Conservation (phyloP, 2,329 filamentous ascomycete genomes). For the Talaromyces atroroseus region DNA sequence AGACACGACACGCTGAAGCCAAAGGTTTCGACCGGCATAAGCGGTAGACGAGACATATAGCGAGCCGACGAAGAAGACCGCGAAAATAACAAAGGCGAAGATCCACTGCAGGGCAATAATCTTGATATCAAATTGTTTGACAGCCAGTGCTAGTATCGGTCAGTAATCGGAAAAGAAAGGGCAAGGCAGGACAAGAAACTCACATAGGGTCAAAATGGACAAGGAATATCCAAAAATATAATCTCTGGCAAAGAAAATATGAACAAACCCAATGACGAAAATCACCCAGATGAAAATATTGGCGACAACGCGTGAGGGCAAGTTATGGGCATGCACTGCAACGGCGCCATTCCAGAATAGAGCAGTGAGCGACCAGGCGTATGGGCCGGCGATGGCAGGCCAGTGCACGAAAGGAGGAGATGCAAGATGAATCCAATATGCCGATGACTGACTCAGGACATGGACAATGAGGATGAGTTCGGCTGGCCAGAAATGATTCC, state of each 20-base stretch:
- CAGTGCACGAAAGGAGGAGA: constrained; percentile 71
- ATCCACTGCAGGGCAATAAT: constrained; percentile 83
- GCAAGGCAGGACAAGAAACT: constrained; percentile 23
- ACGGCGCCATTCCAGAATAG: constrained; percentile 87
- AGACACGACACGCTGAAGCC: constrained; percentile 28
- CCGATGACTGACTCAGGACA: constrained; percentile 69
- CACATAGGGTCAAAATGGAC: constrained; percentile 65
- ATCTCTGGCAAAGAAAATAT: constrained; percentile 68
- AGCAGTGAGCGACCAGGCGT: constrained; percentile 81
- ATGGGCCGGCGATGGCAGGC: constrained; percentile 67
- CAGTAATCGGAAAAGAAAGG: neutral
- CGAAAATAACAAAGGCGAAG: constrained; percentile 81
- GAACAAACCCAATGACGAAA: constrained; percentile 69
- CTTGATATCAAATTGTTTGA: constrained; percentile 69
- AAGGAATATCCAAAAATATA: constrained; percentile 74
- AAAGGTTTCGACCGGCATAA: constrained; percentile 31
- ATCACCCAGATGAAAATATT: constrained; percentile 87
- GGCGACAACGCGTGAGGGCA: constrained; percentile 71
- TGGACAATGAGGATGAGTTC: constrained; percentile 73
- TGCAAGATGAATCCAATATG: constrained; percentile 74
- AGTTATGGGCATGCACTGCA: constrained; percentile 62
- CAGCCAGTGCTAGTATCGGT: constrained; percentile 52
- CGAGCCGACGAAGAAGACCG: constrained; percentile 64
- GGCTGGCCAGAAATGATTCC: constrained; percentile 67
- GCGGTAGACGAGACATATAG: constrained; percentile 38